These are phyloP conservation scores for Tetradesmus obliquus DNA, from an alignment of 139 green algal species.

Conservation along the genomic window DNA sequence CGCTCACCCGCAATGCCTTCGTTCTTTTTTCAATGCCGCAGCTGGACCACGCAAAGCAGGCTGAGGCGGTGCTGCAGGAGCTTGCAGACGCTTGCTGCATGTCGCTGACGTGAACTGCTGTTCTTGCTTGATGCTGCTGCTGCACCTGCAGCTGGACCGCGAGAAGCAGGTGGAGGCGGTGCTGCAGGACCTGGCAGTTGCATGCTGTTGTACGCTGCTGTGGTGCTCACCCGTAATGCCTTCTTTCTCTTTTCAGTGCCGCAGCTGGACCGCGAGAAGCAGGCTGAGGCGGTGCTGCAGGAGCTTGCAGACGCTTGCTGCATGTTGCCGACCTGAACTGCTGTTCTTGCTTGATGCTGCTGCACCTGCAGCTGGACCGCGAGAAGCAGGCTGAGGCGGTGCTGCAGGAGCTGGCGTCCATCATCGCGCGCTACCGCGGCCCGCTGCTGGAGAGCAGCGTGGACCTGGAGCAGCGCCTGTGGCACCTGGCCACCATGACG, in stretches of 20 bases:
- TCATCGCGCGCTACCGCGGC: slow-evolving; percentile 64
- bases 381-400: slow-evolving; percentile 50
- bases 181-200: too few species aligned
- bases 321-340: not conserved
- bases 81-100: too few species aligned
- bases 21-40: too few species aligned
- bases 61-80: too few species aligned
- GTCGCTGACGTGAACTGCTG: not conserved
- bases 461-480: slow-evolving; percentile 78
- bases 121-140: not conserved
- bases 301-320: too few species aligned
- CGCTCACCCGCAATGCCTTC: too few species aligned
- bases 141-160: not conserved
- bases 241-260: too few species aligned
- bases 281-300: too few species aligned
- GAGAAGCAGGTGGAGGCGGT: too few species aligned
- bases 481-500: slow-evolving; percentile 66
- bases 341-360: not conserved
- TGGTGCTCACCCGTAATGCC: too few species aligned
- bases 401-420: slow-evolving; percentile 44
- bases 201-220: too few species aligned
- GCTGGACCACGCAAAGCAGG: too few species aligned
- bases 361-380: slow-evolving; percentile 41
- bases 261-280: not conserved
- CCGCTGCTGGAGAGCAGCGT: slow-evolving; percentile 76